Base-by-base conservation (phyloP, 1,284 basidiomycete genomes). In the Butyriboletus appendiculatus region DNA sequence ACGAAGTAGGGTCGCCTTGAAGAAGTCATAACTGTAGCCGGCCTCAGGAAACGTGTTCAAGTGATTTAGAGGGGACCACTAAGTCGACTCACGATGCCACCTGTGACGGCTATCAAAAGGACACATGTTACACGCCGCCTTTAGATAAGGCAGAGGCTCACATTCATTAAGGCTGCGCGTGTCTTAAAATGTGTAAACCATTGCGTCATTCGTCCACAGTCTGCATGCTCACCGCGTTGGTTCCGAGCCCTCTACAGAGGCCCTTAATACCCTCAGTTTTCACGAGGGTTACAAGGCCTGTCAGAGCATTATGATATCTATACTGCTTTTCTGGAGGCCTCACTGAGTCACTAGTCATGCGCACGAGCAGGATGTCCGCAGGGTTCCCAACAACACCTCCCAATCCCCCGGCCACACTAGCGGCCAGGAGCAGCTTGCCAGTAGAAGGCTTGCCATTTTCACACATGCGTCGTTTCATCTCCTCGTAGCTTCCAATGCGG, bases 161-260 rank as follows among this genome's bases (percentile, higher is more conserved):
- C 91, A 73, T 94, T 96, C 94, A 96, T 96, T 50, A 96, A 74
- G 7, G 93, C 74, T 34, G 92, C 90, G 61, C 94, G 76, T 45
- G 79, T 75, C 87, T 90, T 56, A 28, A 46, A 20, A 20, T 24
- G 22, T 38, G 40, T 39, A 46, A 59, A 34, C 40, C 18, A 34
- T 33, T 26, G 45, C 9, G 16, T 45, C 37, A 52, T 42, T 38
- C 11, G 20, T n/a, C 22, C 37, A 48, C 37, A 48, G 41, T 20
- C n/a, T 44, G 45, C 63, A 42, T 35, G 65, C 78, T 64, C 64
- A 92, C 86, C 44, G 82, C 83, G 63, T 96, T 96, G 12, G 92
- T 88, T 12, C 84, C 90, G 26, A 95, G 73, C 12, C 94, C 94
- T 62, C 93, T 79, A 33, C 80, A 77, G 55, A 95, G 78, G 2